Percentiles rank a stretch among this genome's conserved stretches.
These are phyloP conservation scores for Domatiomyces catenatus DNA, from an alignment of 2,329 filamentous ascomycete species.

Conservation along the genomic window DNA sequence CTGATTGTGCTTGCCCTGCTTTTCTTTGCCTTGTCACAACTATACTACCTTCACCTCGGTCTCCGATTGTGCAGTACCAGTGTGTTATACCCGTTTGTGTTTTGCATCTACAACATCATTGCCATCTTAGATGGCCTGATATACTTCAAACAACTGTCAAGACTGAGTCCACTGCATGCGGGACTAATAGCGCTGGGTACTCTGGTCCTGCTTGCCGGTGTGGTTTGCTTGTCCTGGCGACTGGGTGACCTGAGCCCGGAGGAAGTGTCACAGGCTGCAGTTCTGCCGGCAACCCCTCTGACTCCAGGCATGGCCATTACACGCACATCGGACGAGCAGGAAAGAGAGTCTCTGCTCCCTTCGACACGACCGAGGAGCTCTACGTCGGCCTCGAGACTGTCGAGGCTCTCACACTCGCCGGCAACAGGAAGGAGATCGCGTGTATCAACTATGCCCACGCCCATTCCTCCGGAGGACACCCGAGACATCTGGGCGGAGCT, in stretches of 20 bases:
- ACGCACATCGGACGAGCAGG: conserved; percentile 24
- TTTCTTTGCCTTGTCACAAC: conserved; percentile 66
- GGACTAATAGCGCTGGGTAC: conserved; percentile 66
- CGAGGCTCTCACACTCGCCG: conserved; percentile 19
- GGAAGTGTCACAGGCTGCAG: conserved; percentile 26
- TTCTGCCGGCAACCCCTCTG: conserved; percentile 48
- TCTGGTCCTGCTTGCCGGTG: conserved; percentile 67
- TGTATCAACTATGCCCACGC: conserved; percentile 19
- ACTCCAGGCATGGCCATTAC: conserved; percentile 71
- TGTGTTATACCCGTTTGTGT: conserved; percentile 89
- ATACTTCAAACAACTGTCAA: conserved; percentile 80
- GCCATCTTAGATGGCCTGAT: conserved; percentile 94
- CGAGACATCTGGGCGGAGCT: conserved; percentile 79
- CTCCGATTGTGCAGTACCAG: conserved; percentile 91
- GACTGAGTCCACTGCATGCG: conserved; percentile 60
- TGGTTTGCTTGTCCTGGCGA: conserved; percentile 85
- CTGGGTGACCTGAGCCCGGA: conserved; percentile 49
- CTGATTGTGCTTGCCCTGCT: conserved; percentile 70
- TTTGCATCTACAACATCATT: conserved; percentile 98
- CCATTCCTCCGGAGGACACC: conserved; percentile 32
- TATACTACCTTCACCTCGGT: conserved; percentile 89
- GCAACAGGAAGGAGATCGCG: conserved; percentile 6
- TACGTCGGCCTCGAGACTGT: conserved; percentile 8
- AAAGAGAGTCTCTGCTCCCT: conserved; percentile 26
- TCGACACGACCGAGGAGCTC: conserved; percentile 16